These are phyloP conservation scores for Dictyostelium intermedium DNA, from an alignment of 78 protist genomes.

Conservation along the genomic window DNA sequence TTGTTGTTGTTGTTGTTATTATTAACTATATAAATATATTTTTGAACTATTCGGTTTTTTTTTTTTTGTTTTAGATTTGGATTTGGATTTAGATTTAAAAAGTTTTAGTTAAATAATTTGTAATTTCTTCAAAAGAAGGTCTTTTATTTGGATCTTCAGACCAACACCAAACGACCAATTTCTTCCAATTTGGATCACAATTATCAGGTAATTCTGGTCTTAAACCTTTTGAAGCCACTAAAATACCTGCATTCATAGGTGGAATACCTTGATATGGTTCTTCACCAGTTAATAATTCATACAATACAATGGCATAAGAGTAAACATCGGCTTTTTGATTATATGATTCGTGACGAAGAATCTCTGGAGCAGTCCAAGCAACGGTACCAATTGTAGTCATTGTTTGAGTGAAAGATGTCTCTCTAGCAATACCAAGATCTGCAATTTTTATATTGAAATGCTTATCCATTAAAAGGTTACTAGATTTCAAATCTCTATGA, in stretches of 20 bases:
- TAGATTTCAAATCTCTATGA: conserved; percentile 78
- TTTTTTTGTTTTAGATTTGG: not conserved
- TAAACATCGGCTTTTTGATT: conserved; percentile 76
- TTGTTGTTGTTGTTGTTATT: not conserved
- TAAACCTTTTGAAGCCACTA: conserved; percentile 51
- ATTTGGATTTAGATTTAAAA: conserved; percentile 28
- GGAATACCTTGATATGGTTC: conserved; percentile 81
- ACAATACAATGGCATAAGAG: conserved; percentile 47
- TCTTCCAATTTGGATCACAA: conserved; percentile 78
- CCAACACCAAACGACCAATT: conserved; percentile 73
- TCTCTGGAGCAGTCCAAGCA: conserved; percentile 82
- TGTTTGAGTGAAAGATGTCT: conserved; percentile 75
- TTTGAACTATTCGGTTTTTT: not conserved
- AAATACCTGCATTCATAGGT: conserved; percentile 75
- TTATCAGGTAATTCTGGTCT: conserved; percentile 72
- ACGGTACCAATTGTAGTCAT: conserved; percentile 79
- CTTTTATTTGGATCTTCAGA: conserved; percentile 72
- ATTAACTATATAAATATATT: too few relatives aligned
- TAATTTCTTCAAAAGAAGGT: conserved; percentile 68
- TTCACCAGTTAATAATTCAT: conserved; percentile 71
- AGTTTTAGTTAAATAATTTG: conserved; percentile 61
- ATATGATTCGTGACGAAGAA: conserved; percentile 63
- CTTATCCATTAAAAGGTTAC: conserved; percentile 80
- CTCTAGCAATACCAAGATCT: conserved; percentile 71
- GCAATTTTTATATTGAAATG: conserved; percentile 70